Base-by-base conservation (phyloP, 352 stramenopile species). In the Phytopythium helicoides region DNA sequence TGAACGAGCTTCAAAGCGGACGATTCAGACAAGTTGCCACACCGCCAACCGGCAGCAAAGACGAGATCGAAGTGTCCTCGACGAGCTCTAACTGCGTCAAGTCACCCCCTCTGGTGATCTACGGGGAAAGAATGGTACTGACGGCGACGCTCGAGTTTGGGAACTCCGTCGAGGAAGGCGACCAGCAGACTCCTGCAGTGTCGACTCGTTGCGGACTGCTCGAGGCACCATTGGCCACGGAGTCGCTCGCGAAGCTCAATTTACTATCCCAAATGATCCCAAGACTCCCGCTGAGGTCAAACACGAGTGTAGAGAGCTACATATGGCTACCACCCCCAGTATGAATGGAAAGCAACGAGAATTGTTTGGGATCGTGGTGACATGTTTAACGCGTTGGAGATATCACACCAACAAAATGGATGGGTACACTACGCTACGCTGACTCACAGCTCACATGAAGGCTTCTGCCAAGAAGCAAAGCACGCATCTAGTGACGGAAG, bases 161-260 rank as follows among this genome's bases (percentile, higher is more conserved):
- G 2, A 18, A 15, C 3, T 19, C 16, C 7, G 16, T 37, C 3
- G 14, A n/a, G 42, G 25, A 37, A 9, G 2, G 2, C n/a, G 22
- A 18, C 42, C 15, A 3, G 12, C 23, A n/a, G 2, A 35, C 14
- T 3, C 3, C 42, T 11, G 11, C 9, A 35, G 25, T 12, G 6
- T 16, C 22, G 25, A 23, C 42, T 15, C 18, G 28, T 18, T 77
- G 68, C 49, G 60, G 68, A 50, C 66, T 68, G 56, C 58, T 73
- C 10, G 60, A 77, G 31, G 60, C 64, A 3, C 64, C 68, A 1
- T 66, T 77, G 64, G 62, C 64, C 21, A 64, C 64, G n/a, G 64
- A 54, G 2, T 19, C n/a, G 2, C 28, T 31, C n/a, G 31, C 28
- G 16, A 19, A 28, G 10, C 42, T 25, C 14, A 37, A 28, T 23